Conservation (phyloP, 768 basidiomycete species). For the Imleria badia region DNA sequence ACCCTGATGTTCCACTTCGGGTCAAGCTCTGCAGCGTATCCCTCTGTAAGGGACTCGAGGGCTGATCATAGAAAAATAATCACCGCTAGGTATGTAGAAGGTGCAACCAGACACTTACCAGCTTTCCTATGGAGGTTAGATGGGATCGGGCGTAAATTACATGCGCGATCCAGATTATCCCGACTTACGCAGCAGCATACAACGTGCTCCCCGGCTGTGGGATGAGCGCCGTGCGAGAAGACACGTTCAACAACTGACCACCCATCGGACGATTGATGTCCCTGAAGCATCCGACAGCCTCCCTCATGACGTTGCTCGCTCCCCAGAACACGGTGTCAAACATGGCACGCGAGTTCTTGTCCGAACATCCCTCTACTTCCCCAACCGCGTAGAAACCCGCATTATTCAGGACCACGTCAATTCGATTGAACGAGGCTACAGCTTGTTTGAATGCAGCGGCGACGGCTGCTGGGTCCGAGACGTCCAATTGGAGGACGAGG, state of each 20-base stretch:
- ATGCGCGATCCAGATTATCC: not conserved
- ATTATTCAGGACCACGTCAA: constrained; percentile 50
- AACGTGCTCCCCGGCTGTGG: constrained; percentile 15
- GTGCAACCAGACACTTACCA: constrained; percentile 5
- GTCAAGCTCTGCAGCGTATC: constrained; percentile 32
- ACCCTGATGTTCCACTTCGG: constrained; percentile 39
- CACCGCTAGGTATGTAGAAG: not conserved
- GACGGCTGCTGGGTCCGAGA: constrained; percentile 35
- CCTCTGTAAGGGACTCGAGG: constrained; percentile 33
- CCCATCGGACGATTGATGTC: constrained; percentile 37
- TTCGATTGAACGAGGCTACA: constrained; percentile 34
- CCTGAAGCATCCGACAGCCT: constrained; percentile 37
- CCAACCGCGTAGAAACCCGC: constrained; percentile 34
- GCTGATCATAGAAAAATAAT: constrained; percentile 21
- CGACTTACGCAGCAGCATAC: constrained; percentile 32
- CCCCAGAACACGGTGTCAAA: constrained; percentile 41
- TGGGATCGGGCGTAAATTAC: not conserved
- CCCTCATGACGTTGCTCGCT: constrained; percentile 30
- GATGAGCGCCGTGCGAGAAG: constrained; percentile 31
- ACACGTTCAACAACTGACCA: constrained; percentile 35
- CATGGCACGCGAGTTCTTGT: constrained; percentile 70
- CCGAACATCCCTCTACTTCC: constrained; percentile 80
- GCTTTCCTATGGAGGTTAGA: constrained; percentile 13
- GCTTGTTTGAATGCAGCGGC: constrained; percentile 36
- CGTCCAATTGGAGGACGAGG: constrained; percentile 43